These are phyloP conservation scores for Dactylorhiza incarnata DNA, from an alignment of 106 monocot species.

Conservation along the genomic window DNA sequence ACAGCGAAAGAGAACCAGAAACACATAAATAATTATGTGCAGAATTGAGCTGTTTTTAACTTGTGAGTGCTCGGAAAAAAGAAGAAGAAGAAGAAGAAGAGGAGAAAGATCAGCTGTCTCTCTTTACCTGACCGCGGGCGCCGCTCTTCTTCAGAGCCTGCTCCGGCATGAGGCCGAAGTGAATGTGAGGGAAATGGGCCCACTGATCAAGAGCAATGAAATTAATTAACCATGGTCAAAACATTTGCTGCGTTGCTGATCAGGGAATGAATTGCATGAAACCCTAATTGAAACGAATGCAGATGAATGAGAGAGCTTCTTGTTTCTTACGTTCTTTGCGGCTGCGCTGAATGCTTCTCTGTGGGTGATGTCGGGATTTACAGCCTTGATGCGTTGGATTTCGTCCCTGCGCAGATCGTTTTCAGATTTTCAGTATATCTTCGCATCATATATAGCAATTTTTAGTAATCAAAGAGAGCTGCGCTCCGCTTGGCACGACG, in stretches of 20 bases:
- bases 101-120: background rate
- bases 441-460: too few relatives aligned
- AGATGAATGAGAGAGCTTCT: background rate
- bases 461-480: too few relatives aligned
- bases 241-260: background rate
- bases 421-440: too few relatives aligned
- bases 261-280: background rate
- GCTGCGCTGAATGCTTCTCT: slow-evolving; percentile 99
- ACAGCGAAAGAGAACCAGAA: slow-evolving; percentile 7
- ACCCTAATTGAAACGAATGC: slow-evolving; percentile 4
- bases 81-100: background rate
- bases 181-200: slow-evolving; percentile 99
- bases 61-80: background rate
- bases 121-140: slow-evolving; percentile 63
- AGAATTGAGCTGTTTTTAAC: background rate
- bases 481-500: too few relatives aligned
- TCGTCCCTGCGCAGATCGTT: slow-evolving; percentile 97
- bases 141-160: slow-evolving; percentile 71
- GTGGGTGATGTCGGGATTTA: slow-evolving; percentile 97
- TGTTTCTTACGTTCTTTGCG: slow-evolving; percentile 80
- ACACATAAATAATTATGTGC: background rate
- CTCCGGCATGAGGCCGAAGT: slow-evolving; percentile 94
- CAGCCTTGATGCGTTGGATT: slow-evolving; percentile 99
- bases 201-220: slow-evolving; percentile 33
- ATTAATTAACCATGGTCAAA: background rate